phyloP scores from a whole-genome alignment of 208 protist genomes.

The Wallacemonas sp. region DNA sequence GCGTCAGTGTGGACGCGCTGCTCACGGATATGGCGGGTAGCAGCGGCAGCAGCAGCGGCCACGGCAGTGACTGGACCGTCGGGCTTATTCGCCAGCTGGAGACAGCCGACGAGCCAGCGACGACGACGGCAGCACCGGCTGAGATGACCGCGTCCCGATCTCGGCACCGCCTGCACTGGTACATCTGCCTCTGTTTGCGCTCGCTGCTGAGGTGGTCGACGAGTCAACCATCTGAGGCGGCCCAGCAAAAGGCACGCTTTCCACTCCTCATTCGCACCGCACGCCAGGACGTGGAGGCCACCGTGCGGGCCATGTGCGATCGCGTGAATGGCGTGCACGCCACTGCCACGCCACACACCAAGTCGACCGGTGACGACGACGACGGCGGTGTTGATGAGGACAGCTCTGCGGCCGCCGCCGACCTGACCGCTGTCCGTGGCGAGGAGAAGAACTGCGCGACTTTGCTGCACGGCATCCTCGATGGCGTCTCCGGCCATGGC shows the following conservation, averaged over 20 bases:
- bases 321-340: neutral
- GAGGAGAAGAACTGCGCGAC: neutral
- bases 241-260: neutral
- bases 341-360: no score
- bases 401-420: no score
- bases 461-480: neutral
- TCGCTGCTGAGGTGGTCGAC: neutral
- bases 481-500: constrained; percentile 1
- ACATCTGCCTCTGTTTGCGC: neutral
- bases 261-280: constrained; percentile 5
- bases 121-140: neutral
- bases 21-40: constrained; percentile 7
- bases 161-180: constrained; percentile 3
- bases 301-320: neutral
- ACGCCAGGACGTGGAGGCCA: neutral
- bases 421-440: neutral
- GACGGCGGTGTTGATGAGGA: no score
- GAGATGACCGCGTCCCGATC: neutral
- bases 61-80: neutral
- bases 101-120: neutral
- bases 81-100: constrained; percentile 10
- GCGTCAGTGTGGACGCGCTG: constrained; percentile 7
- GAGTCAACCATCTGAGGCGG: neutral
- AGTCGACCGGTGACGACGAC: no score
- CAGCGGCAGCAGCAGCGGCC: neutral